These are phyloP conservation scores for Boletus smithii DNA, from an alignment of 1,284 basidiomycete genomes.

Conservation along the genomic window DNA sequence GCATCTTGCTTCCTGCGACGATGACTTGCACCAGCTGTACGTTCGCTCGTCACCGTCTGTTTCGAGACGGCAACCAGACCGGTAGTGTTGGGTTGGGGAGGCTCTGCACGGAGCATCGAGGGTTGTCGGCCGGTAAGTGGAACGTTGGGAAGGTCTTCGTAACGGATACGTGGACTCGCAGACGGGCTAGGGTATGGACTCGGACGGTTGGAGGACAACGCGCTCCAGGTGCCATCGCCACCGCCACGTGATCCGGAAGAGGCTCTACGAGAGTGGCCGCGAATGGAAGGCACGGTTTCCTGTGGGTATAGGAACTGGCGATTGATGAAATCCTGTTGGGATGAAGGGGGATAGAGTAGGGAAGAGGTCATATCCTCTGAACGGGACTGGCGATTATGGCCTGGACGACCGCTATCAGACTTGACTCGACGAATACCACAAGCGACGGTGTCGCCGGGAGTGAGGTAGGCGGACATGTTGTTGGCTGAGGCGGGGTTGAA, in stretches of 20 bases:
- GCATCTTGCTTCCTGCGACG: conserved; percentile 71
- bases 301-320: conserved; percentile 45
- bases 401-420: conserved; percentile 47
- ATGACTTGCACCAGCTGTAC: conserved; percentile 70
- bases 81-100: conserved; percentile 4
- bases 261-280: conserved; percentile 56
- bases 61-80: conserved; percentile 22
- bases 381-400: conserved; percentile 47
- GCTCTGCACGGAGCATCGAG: conserved; percentile 30
- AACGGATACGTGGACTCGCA: conserved; percentile 33
- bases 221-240: conserved; percentile 34
- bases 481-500: conserved; percentile 22
- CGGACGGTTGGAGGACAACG: conserved; percentile 30
- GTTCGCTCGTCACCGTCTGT: conserved; percentile 54
- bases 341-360: conserved; percentile 40
- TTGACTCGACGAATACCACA: conserved; percentile 45
- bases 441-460: conserved; percentile 44
- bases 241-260: conserved; percentile 51
- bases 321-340: conserved; percentile 45
- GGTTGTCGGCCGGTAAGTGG: conserved; percentile 23
- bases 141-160: conserved; percentile 35
- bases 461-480: conserved; percentile 41
- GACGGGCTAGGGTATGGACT: conserved; percentile 37
- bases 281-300: conserved; percentile 40
- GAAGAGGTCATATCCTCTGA: conserved; percentile 48